Evolutionary conservation across 73 alveolate species (phyloP).

Genomic region (Urostyla sp.): DNA sequence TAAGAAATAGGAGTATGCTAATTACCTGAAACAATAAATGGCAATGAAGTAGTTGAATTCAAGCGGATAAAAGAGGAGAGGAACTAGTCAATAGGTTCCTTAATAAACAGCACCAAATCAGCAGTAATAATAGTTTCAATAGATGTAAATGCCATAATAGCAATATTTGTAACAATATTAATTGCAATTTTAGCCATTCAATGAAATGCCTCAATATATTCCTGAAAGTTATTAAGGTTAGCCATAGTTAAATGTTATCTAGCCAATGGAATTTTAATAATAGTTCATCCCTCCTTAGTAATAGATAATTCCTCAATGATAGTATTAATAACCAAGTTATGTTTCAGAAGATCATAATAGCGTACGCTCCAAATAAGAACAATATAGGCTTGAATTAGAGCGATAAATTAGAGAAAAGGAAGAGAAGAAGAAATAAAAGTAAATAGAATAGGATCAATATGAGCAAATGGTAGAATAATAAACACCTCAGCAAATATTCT

Average conservation of each 20-base stretch:
- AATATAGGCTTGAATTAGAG: constrained; percentile 27
- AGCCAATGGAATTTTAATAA: neutral
- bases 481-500: neutral
- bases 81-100: constrained; percentile 7
- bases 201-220: neutral
- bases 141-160: neutral
- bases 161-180: neutral
- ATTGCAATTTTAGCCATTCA: neutral
- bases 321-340: neutral
- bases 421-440: constrained; percentile 2
- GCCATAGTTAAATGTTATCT: neutral
- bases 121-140: neutral
- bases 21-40: constrained; percentile 37
- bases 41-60: neutral
- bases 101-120: neutral
- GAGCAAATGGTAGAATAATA: neutral
- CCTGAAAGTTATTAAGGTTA: neutral
- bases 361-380: constrained; percentile 23
- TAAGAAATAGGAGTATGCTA: constrained; percentile 41
- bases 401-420: constrained; percentile 16
- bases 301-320: neutral
- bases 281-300: no score
- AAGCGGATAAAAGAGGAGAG: constrained; percentile 28
- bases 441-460: neutral
- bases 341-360: neutral